Base-by-base conservation (phyloP, 768 basidiomycete genomes). In the Ephemerocybe angulata region DNA sequence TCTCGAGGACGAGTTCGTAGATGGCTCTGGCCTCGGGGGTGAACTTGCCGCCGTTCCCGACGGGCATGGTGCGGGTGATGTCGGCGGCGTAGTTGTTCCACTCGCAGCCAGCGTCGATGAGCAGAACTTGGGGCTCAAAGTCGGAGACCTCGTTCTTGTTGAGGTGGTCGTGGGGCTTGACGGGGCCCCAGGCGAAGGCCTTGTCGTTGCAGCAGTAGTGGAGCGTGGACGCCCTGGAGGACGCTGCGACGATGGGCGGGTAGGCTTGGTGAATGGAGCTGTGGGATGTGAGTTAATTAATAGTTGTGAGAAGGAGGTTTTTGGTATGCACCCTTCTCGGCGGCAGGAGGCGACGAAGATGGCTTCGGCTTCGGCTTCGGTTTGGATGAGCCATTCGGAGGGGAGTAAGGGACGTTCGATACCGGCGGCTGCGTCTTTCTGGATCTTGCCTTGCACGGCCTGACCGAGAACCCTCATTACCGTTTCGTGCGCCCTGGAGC, bases 71-170 rank as follows among this genome's bases (percentile, higher is more conserved):
- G 8, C 90, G 86, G 1, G 90, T 86, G 58, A 86, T 86, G 56
- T 79, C 76, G 15, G 75, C 74, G 1, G 79, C 73, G 44, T 77
- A 76, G 59, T 70, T 69, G 50, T 67, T 60, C 85, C 84, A 95
- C 72, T 98, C 96, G 64, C 94, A 95, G 0, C 95, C 94, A 1
- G 96, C 96, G 62, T 98, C 96, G 58, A 96, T 94, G 29, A 96
- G 80, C 4, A 96, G 76, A 6, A 96, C 88, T 66, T 90, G 85
- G 0, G 87, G 85, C 29, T 71, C 60, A 47, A 87, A 60, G 35
- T 76, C 73, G 3, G 76, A 71, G 29, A 88, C 68, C 0, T 70
- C 70, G 33, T 76, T 74, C 19, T 67, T 69, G 65, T 90, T 86
- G 22, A 75, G 61, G 51, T 81, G 81, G 58, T 85, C 83, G 57